Base-by-base conservation (phyloP, 75 land plant genomes). In the Larix kaempferi region DNA sequence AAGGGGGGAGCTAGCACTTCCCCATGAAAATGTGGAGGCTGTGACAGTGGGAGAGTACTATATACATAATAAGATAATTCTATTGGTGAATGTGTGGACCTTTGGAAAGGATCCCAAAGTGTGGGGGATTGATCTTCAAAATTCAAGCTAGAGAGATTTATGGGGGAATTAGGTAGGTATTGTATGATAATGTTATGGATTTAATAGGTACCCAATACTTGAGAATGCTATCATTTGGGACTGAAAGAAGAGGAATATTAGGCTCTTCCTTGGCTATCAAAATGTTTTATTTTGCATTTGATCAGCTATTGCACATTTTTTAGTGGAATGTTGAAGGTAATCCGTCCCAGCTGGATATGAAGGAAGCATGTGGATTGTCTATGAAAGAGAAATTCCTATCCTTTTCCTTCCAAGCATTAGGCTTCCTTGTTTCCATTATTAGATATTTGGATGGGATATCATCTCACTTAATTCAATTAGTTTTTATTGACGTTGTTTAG, bases 121-220 rank as follows among this genome's bases (percentile, higher is more conserved):
- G 15, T 71, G 73, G 73, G 73, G 35, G n/a, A 39, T 2, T 39
- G 49, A 71, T 39, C 73, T 3, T 21, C 21, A 19, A 12, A 16
- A 71, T 71, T 22, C 11, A 71, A 10, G n/a, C 73, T 44, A 16
- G 52, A 71, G n/a, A 71, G 52, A 39, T 83, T 81, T 29, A 7
- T 71, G 14, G 25, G 8, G 2, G n/a, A 59, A 17, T 39, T 39
- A 39, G 41, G 41, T 39, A 5, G 41, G 41, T 5, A 39, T 39
- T 39, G 41, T 3, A 59, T 17, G n/a, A n/a, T 41, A 71, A 5
- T 16, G 19, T 2, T 7, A 10, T 71, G 49, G 55, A 71, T 44
- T 16, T 71, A 11, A 39, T 10, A 5, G 39, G 73, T 35, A 22
- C 10, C 3, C 25, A 2, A 21, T 22, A 71, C 2, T 71, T 44